Evolutionary conservation across 176 grass and related monocot genomes (phyloP), one percentile per base, ranked within the genome.

Genomic region (Oryza officinalis): DNA sequence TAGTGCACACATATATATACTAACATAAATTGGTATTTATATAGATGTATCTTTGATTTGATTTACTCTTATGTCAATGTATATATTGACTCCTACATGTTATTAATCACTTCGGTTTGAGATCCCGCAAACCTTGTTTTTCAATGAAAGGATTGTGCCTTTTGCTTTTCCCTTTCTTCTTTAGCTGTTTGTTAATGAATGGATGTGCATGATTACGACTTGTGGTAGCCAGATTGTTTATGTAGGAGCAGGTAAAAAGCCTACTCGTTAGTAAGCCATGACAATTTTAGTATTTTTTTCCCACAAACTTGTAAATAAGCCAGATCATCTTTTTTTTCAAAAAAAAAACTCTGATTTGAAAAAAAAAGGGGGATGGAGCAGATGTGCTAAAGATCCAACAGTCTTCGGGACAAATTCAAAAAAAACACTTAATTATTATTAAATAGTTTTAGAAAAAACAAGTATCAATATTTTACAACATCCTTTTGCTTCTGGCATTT

Each of bases 161-260:
- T 85, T 37, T 18, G 0, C 44, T 67, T 81, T 43, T 67, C 45
- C 13, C 31, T 23, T 32, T 28, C 17, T 38, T 65, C 17, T 74
- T 45, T n/a, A 23, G 5, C 22, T 13, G 30, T 25, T 25, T n/a
- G 32, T 23, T 67, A 13, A 41, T 17, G 32, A 73, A 54, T 73
- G 43, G 43, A 20, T 60, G 60, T 33, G 59, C 25, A 88, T 84
- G 86, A 88, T 84, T 84, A 31, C 52, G 31, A 54, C 57, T 65
- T 88, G 74, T 41, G 80, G 73, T 65, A 23, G 57, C 74, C 57
- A 65, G 72, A 47, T 87, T 49, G 27, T 38, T 60, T 60, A 60
- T 60, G 20, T 23, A 60, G 2, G 22, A 22, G 6, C 54, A 60
- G 20, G 54, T 47, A 60, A 60, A 60, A 7, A 23, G 1, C 8